phyloP scores from a whole-genome alignment of 2,329 filamentous ascomycete genomes.

The Verticillium nubilum region DNA sequence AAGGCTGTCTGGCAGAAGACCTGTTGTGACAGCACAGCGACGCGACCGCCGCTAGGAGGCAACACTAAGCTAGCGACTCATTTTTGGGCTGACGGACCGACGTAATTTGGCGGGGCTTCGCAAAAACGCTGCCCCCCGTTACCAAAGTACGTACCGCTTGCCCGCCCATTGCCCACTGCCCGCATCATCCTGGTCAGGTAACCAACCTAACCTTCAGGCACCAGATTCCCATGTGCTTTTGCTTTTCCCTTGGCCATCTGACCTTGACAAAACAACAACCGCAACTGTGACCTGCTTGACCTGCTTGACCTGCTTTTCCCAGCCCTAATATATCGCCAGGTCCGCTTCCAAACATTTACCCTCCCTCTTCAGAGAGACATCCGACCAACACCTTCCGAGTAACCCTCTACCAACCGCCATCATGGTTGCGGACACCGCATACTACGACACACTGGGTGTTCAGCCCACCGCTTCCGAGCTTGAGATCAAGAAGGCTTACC shows the following conservation, averaged over 20 bases:
- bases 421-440: slow-evolving; percentile 85
- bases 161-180: neutral
- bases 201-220: neutral
- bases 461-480: slow-evolving; percentile 79
- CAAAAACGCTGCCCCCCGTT: slow-evolving; percentile 6
- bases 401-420: slow-evolving; percentile 17
- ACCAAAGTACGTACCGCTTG: neutral
- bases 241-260: neutral
- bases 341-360: neutral
- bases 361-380: neutral
- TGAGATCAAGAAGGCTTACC: slow-evolving; percentile 96
- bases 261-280: neutral
- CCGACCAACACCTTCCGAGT: neutral
- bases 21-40: neutral
- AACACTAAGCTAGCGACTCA: neutral
- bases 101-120: slow-evolving; percentile 16
- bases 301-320: neutral
- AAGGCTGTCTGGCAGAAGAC: neutral
- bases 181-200: neutral
- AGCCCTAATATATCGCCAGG: neutral
- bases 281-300: neutral
- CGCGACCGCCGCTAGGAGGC: too few relatives aligned
- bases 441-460: slow-evolving; percentile 85
- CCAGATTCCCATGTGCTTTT: slow-evolving; percentile 2
- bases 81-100: slow-evolving; percentile 7